Evolutionary conservation across 768 basidiomycete species (phyloP), one percentile per base, ranked within the genome.

Genomic region (Suillus ampliporus): DNA sequence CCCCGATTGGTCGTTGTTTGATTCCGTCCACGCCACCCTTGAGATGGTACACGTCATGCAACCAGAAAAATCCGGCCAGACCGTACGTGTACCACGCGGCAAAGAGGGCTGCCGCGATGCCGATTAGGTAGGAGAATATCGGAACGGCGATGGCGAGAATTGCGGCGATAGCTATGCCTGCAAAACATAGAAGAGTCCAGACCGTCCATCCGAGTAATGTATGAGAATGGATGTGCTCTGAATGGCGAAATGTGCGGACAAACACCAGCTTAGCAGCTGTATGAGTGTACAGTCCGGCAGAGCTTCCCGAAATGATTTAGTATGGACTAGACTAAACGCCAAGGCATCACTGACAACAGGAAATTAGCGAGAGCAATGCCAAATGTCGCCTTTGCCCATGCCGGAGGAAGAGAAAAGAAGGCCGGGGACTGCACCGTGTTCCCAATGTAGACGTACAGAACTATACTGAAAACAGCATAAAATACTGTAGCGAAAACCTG

Each of bases 1-100:
- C 74, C 57, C 76, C 76, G 11, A 74, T 44, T 53, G 77, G 78
- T 57, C 72, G 67, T n/a, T 67, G 68, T 51, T 67, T 74, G 56
- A 82, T 66, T 10, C 68, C 75, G n/a, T 52, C 54, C 43, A 71
- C 72, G 46, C 77, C 77, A 5, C 80, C 82, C 51, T 76, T 72
- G 13, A 80, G 64, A 64, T 84, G 72, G 63, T 82, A 81, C 14
- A 75, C 72, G 67, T 86, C 84, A 63, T 84, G 75, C 28, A 86
- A 61, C 81, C 83, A 86, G 72, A 86, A 86, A 65, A 82, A 83
- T 2, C 84, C 83, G 11, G 83, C 82, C 9, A 72, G 31, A 31
- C 84, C 84, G 64, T 85, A 84, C 15, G 85, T 85, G 67, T 83
- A 86, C 83, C 85, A 86, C n/a, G 82, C 78, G 9, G 85, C 84